These are phyloP conservation scores for Trifolium repens DNA, from an alignment of 306 rosid species.

Conservation along the genomic window DNA sequence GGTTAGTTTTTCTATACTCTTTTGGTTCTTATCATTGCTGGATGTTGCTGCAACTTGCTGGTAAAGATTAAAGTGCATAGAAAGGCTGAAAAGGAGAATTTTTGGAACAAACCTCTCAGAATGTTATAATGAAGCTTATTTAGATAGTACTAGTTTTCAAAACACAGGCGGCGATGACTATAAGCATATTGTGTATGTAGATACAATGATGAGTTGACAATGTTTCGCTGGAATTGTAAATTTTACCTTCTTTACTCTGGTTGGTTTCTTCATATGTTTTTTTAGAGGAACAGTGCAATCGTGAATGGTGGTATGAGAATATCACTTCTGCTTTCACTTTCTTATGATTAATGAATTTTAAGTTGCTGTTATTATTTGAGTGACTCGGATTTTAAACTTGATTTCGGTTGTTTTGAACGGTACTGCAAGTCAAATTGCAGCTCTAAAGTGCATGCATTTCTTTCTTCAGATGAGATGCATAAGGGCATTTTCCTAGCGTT, in stretches of 20 bases:
- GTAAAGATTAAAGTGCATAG: constrained; percentile 8
- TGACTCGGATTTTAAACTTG: background rate
- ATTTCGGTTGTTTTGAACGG: constrained; percentile 25
- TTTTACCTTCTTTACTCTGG: constrained; percentile 15
- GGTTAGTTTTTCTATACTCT: constrained; percentile 1
- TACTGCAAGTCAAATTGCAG: constrained; percentile 2
- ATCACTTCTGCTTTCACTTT: constrained; percentile 13
- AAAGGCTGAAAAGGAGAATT: constrained; percentile 25
- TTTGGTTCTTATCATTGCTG: constrained; percentile 27
- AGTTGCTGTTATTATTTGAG: constrained; percentile 13
- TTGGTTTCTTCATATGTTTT: constrained; percentile 27
- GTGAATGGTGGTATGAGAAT: constrained; percentile 24
- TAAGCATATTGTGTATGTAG: constrained; percentile 7
- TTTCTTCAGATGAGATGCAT: background rate
- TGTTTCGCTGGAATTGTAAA: constrained; percentile 11
- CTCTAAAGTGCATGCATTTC: background rate
- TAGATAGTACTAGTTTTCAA: constrained; percentile 16
- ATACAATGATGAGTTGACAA: constrained; percentile 35
- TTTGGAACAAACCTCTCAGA: constrained; percentile 16
- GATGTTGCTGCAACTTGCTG: constrained; percentile 19
- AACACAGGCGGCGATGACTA: constrained; percentile 14
- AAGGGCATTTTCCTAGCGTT: background rate
- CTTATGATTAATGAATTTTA: constrained; percentile 12
- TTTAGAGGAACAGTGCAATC: constrained; percentile 34
- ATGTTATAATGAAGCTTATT: constrained; percentile 21